Base-by-base conservation (phyloP, 2,329 filamentous ascomycete genomes). In the Pyricularia sp. region DNA sequence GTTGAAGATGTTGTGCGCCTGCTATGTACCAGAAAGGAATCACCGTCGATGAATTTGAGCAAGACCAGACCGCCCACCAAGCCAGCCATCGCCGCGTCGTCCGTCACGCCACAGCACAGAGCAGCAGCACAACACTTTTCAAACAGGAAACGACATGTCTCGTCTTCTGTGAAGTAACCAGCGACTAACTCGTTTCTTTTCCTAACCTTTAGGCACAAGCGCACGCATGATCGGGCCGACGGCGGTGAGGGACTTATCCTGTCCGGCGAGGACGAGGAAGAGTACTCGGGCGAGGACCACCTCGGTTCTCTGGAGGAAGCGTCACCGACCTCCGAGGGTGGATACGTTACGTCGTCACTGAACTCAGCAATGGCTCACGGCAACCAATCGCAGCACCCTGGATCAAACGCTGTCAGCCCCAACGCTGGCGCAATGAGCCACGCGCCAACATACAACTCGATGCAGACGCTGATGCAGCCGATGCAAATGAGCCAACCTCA, bases 231-330 rank as follows among this genome's bases (percentile, higher is more conserved):
- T 78, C 90, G 86, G 68, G 84, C 85, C 69, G 88, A 90, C 66
- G 87, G 86, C 50, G 83, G 79, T 61, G 88, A 90, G 63, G 83
- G 82, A 67, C 84, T 89, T 74, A 85, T 85, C 76, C 85, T 89
- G 70, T 90, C 91, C 58, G 93, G 94, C 69, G 93, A 97, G 74
- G 93, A 96, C 64, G 88, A 94, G 73, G 93, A 97, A 75, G 92
- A 95, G 68, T 89, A 85, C 74, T 89, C 88, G 50, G 92, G 94
- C 70, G 93, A 96, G 72, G 92, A 95, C 73, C 91, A 94, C 33
- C 88, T 94, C 69, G 90, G 91, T 68, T 90, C 92, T 58, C 86
- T 94, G 31, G 92, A 93, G 72, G 91, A 94, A 72, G 88, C 90
- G 23, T 93, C 91, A 14, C 91, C 92, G 20, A 88, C 86, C 65